A percentile compares a stretch with the other conserved stretches of the same genome.
These are phyloP conservation scores for Whalleya microplaca DNA, from an alignment of 2,329 filamentous ascomycete genomes.

Conservation along the genomic window DNA sequence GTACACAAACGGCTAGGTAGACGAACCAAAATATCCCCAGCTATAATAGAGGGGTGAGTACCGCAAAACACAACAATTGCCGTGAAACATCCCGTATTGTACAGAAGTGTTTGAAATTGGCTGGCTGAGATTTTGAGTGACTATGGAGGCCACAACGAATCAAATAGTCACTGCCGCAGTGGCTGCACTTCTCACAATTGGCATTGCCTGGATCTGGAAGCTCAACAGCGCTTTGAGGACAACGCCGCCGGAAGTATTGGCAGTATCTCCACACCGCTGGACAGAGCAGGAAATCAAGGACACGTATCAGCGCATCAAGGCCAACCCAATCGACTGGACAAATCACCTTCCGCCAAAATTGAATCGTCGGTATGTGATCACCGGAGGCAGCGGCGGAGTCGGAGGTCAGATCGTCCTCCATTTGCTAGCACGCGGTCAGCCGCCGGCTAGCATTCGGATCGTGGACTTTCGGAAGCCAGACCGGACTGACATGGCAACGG, in stretches of 20 bases:
- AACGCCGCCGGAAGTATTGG: slow-evolving; percentile 35
- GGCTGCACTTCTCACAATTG: slow-evolving; percentile 22
- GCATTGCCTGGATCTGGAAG: slow-evolving; percentile 33
- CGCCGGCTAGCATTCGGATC: slow-evolving; percentile 50
- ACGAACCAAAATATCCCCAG: too few relatives aligned
- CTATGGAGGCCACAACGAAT: slow-evolving; percentile 10
- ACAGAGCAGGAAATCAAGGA: slow-evolving; percentile 35
- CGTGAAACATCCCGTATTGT: too few relatives aligned
- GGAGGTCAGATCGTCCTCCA: slow-evolving; percentile 54
- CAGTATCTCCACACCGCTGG: slow-evolving; percentile 37
- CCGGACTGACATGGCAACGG: slow-evolving; percentile 43
- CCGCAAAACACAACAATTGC: too few relatives aligned
- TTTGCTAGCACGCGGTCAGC: slow-evolving; percentile 50
- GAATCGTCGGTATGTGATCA: slow-evolving; percentile 43
- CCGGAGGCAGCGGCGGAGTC: slow-evolving; percentile 48
- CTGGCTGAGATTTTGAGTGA: too few relatives aligned
- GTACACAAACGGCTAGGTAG: too few relatives aligned
- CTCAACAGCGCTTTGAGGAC: slow-evolving; percentile 39
- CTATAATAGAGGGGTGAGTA: too few relatives aligned
- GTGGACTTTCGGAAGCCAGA: slow-evolving; percentile 49
- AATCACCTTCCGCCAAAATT: slow-evolving; percentile 39
- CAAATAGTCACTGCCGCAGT: slow-evolving; percentile 16
- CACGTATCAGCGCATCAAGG: slow-evolving; percentile 38
- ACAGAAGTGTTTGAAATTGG: too few relatives aligned
- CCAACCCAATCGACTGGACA: slow-evolving; percentile 34